A percentile compares a stretch with the other conserved stretches of the same genome.
These are phyloP conservation scores for Zychaea mexicana DNA, from an alignment of 371 early-diverging fungal genomes.

Conservation along the genomic window DNA sequence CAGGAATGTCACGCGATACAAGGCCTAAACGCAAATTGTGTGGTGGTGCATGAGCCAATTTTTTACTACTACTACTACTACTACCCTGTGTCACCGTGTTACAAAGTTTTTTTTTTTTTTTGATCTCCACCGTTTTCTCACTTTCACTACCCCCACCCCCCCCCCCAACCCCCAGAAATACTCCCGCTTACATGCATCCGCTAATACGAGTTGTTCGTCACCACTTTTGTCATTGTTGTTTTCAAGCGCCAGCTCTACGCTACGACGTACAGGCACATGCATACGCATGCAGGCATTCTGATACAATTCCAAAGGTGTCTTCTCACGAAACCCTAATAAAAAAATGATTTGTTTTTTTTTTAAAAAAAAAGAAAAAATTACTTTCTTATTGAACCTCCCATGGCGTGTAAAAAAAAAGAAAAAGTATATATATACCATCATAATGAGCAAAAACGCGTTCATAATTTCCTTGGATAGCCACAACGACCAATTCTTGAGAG, in stretches of 20 bases:
- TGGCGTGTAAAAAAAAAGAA: background rate
- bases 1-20: constrained; percentile 4
- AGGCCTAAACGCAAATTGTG: background rate
- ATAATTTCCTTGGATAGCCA: constrained; percentile 12
- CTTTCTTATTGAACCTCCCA: background rate
- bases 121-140: too few relatives aligned
- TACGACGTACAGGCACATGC: background rate
- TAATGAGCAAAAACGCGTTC: constrained; percentile 18
- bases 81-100: background rate
- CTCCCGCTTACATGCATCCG: constrained; percentile 2
- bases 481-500: constrained; percentile 20
- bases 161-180: too few relatives aligned
- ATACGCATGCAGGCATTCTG: constrained; percentile 23
- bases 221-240: background rate
- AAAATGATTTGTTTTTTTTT: background rate
- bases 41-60: background rate
- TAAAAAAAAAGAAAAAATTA: background rate
- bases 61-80: background rate
- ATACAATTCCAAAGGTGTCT: constrained; percentile 24
- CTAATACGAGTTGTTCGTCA: background rate
- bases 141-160: too few relatives aligned
- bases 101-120: background rate
- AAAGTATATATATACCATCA: constrained; percentile 18
- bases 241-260: constrained; percentile 1
- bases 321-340: background rate